Percentiles rank a stretch among this genome's conserved stretches.
phyloP scores from a whole-genome alignment of 352 stramenopile species.

The Globisporangium iwayamae region DNA sequence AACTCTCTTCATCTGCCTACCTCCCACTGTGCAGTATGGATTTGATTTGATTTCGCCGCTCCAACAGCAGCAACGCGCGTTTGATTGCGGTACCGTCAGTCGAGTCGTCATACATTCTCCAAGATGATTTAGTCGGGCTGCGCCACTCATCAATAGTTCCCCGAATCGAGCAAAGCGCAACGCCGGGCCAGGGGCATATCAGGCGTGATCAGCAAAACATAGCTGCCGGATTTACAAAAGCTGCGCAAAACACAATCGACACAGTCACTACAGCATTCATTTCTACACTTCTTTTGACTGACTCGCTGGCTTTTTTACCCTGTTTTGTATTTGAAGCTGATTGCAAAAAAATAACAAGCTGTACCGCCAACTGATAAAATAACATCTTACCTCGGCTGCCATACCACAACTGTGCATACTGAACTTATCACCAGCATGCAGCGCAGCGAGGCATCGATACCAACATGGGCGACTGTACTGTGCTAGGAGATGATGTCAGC shows the following conservation, averaged over 20 bases:
- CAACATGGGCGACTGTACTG: too few relatives aligned
- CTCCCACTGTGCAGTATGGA: background rate
- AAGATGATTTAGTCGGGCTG: background rate
- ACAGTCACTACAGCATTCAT: too few relatives aligned
- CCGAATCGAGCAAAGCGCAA: conserved; percentile 1
- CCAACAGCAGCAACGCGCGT: background rate
- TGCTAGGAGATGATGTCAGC: too few relatives aligned
- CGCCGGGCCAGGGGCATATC: background rate
- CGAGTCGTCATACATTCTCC: background rate
- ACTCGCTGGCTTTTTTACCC: too few relatives aligned
- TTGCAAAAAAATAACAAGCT: too few relatives aligned
- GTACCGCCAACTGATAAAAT: too few relatives aligned
- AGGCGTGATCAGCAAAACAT: conserved; percentile 3
- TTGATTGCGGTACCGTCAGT: conserved; percentile 4
- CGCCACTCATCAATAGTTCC: conserved; percentile 6
- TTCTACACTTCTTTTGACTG: too few relatives aligned
- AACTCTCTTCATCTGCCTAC: background rate
- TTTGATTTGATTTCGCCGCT: conserved; percentile 1
- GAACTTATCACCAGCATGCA: too few relatives aligned
- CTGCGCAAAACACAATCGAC: background rate
- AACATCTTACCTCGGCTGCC: too few relatives aligned
- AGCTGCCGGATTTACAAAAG: background rate
- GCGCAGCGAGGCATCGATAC: too few relatives aligned
- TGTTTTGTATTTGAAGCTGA: too few relatives aligned
- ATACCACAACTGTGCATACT: too few relatives aligned